Conservation (phyloP, 345 rosid species). For the Euclidium syriacum region DNA sequence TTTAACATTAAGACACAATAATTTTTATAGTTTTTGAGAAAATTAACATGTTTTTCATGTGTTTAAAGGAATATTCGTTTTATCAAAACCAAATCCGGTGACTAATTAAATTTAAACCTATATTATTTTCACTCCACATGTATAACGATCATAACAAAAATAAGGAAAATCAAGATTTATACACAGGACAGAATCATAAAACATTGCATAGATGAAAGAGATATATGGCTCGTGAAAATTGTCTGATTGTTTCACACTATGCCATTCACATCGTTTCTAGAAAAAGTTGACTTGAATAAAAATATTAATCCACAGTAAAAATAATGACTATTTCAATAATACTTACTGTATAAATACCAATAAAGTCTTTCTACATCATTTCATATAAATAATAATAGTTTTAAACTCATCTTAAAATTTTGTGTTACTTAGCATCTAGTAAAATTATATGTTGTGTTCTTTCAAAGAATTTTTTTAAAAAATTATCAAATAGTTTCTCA, state of each 20-base stretch:
- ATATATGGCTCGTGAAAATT: too few relatives aligned
- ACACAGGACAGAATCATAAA: too few relatives aligned
- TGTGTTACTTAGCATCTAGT: too few relatives aligned
- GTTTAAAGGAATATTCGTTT: not conserved
- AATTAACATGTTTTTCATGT: conserved; percentile 4
- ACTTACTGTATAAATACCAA: not conserved
- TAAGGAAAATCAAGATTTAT: not conserved
- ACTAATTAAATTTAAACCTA: not conserved
- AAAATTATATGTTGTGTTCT: too few relatives aligned
- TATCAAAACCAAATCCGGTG: not conserved
- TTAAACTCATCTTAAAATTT: too few relatives aligned
- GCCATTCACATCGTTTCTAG: too few relatives aligned
- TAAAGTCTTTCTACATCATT: not conserved
- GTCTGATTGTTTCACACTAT: too few relatives aligned
- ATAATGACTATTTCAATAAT: not conserved
- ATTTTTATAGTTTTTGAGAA: not conserved
- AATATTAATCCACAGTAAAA: not conserved
- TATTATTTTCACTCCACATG: not conserved
- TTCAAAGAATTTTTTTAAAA: too few relatives aligned
- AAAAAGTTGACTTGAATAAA: too few relatives aligned
- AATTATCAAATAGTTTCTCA: too few relatives aligned
- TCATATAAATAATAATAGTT: too few relatives aligned
- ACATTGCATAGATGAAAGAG: too few relatives aligned
- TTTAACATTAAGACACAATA: not conserved
- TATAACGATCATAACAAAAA: not conserved